phyloP scores from a whole-genome alignment of 2,329 filamentous ascomycete species.

The Cordyceps farinosa region DNA sequence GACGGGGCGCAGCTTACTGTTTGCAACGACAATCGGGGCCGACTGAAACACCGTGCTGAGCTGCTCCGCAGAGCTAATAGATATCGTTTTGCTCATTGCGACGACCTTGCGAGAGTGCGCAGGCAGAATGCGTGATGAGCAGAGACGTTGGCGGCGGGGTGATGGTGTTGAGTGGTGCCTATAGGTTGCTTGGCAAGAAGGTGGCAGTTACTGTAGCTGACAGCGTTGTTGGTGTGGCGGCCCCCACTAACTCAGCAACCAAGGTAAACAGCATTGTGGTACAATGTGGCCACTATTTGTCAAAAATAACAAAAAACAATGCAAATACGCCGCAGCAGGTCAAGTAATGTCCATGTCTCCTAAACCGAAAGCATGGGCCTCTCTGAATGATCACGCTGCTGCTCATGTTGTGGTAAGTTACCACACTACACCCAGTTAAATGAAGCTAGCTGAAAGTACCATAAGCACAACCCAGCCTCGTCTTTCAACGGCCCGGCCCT shows the following conservation, averaged over 20 bases:
- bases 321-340: too few species aligned
- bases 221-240: background rate
- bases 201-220: background rate
- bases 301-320: background rate
- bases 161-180: conserved; percentile 10
- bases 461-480: conserved; percentile 2
- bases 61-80: conserved; percentile 52
- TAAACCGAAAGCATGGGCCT: too few species aligned
- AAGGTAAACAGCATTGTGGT: background rate
- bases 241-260: background rate
- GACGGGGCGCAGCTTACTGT: conserved; percentile 62
- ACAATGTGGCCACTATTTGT: background rate
- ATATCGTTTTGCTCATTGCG: conserved; percentile 26
- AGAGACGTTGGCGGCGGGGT: conserved; percentile 8
- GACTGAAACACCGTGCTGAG: conserved; percentile 65
- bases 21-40: conserved; percentile 77
- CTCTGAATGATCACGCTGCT: background rate
- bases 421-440: background rate
- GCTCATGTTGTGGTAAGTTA: background rate
- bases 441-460: background rate
- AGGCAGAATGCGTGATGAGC: background rate
- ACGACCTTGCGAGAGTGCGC: background rate
- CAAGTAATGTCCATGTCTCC: too few species aligned
- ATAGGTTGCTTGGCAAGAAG: background rate
- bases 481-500: conserved; percentile 15